A percentile compares a stretch with the other conserved stretches of the same genome.
phyloP scores from a whole-genome alignment of 306 rosid species.

The Gleditsia sinensis region DNA sequence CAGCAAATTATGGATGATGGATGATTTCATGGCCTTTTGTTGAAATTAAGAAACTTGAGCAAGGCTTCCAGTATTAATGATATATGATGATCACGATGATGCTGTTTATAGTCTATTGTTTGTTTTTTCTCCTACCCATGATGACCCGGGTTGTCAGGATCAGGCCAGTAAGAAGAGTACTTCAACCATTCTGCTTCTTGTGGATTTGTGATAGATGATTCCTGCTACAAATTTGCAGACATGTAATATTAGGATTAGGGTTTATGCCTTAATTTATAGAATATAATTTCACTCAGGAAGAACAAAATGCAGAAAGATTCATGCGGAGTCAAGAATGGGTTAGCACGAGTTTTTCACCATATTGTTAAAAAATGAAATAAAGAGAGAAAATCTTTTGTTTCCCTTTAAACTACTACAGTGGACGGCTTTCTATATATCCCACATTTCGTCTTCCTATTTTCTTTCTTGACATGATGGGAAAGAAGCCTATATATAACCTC shows the following conservation, averaged over 20 bases:
- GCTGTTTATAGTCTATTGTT: slow-evolving; percentile 35
- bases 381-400: neutral
- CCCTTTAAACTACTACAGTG: slow-evolving; percentile 5
- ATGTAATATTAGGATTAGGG: slow-evolving; percentile 37
- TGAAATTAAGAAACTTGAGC: slow-evolving; percentile 47
- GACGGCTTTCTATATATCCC: too few species aligned
- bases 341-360: slow-evolving; percentile 4
- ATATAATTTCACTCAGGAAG: neutral
- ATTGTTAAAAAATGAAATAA: neutral
- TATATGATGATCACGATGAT: slow-evolving; percentile 40
- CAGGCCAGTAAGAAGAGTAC: slow-evolving; percentile 93
- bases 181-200: slow-evolving; percentile 97
- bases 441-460: too few species aligned
- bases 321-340: neutral
- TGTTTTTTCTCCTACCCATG: slow-evolving; percentile 51
- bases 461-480: too few species aligned
- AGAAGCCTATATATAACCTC: too few species aligned
- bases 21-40: slow-evolving; percentile 45
- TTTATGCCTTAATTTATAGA: neutral
- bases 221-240: slow-evolving; percentile 44
- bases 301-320: neutral
- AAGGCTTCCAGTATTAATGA: slow-evolving; percentile 56
- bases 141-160: slow-evolving; percentile 71
- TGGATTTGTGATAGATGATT: slow-evolving; percentile 65
- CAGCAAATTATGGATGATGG: too few species aligned